Percentiles rank a stretch among this genome's conserved stretches.
These are phyloP conservation scores for Haberlea rhodopensis DNA, from an alignment of 257 asterid species.

Conservation along the genomic window DNA sequence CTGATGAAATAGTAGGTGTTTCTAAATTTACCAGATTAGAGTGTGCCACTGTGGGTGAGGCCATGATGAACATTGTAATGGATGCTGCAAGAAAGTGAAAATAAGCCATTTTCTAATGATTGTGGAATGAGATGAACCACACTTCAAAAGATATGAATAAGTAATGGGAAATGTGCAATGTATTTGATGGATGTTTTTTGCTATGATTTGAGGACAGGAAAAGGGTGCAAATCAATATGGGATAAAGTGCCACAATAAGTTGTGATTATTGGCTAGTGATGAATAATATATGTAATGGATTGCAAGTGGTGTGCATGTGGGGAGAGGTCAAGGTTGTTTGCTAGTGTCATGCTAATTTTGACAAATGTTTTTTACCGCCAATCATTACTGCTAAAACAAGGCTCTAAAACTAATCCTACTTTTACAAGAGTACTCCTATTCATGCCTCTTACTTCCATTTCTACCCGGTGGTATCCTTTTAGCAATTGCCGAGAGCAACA, in stretches of 20 bases:
- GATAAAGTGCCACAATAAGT: slow-evolving; percentile 34
- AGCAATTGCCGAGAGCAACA: no score
- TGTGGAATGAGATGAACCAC: slow-evolving; percentile 25
- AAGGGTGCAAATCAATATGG: slow-evolving; percentile 35
- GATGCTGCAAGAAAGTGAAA: slow-evolving; percentile 33
- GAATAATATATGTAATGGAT: slow-evolving; percentile 22
- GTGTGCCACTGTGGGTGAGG: slow-evolving; percentile 33
- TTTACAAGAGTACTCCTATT: no score
- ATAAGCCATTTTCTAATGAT: slow-evolving; percentile 45
- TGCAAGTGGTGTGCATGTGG: slow-evolving; percentile 41
- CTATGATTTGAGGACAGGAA: slow-evolving; percentile 25
- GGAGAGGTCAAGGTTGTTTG: slow-evolving; percentile 37
- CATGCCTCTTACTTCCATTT: no score
- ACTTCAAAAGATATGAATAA: background rate
- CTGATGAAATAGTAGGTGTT: slow-evolving; percentile 27
- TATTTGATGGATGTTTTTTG: slow-evolving; percentile 17
- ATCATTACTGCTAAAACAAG: no score
- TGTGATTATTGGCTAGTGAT: slow-evolving; percentile 37
- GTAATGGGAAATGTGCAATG: background rate
- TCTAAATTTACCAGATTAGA: slow-evolving; percentile 21
- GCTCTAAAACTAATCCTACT: no score
- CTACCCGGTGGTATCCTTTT: no score
- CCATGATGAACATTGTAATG: slow-evolving; percentile 30
- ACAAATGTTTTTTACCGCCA: no score
- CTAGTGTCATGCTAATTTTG: slow-evolving; percentile 23